Percentiles rank a stretch among this genome's conserved stretches.
Evolutionary conservation across 2,329 filamentous ascomycete species (phyloP).

Genomic region (Neonectria faginata): DNA sequence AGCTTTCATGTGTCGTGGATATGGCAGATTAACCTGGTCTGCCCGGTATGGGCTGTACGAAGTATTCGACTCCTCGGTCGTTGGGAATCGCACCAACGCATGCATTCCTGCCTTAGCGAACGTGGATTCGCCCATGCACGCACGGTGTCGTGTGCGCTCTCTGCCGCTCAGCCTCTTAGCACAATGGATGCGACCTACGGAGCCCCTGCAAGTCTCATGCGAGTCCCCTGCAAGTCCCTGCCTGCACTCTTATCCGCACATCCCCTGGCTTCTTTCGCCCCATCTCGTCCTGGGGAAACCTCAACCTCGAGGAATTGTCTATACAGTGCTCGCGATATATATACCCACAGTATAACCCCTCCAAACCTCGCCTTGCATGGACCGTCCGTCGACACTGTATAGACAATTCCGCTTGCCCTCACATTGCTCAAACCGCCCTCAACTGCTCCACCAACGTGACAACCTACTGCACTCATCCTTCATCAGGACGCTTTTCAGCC

Average conservation of each 20-base stretch:
- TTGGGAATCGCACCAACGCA: constrained; percentile 11
- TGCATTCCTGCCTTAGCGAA: constrained; percentile 21
- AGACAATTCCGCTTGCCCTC: constrained; percentile 39
- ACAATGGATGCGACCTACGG: neutral
- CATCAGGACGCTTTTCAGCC: constrained; percentile 37
- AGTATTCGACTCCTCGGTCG: neutral
- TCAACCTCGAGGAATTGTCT: constrained; percentile 46
- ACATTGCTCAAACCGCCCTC: constrained; percentile 32
- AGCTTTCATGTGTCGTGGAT: constrained; percentile 15
- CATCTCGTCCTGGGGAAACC: constrained; percentile 28
- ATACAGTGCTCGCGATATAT: constrained; percentile 44
- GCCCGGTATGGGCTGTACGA: neutral
- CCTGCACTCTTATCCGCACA: constrained; percentile 45
- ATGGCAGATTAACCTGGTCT: neutral
- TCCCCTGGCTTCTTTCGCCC: constrained; percentile 32
- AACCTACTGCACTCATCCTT: constrained; percentile 44
- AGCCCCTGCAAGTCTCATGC: constrained; percentile 11
- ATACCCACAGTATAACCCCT: constrained; percentile 31
- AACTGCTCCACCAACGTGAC: constrained; percentile 42
- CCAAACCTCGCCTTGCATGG: neutral
- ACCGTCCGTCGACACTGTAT: constrained; percentile 42
- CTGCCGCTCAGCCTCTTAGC: neutral
- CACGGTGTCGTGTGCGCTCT: constrained; percentile 10
- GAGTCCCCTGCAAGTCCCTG: constrained; percentile 11
- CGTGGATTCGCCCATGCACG: neutral